Evolutionary conservation across 140 eudicot species (phyloP).

Genomic region (Cichorium intybus): DNA sequence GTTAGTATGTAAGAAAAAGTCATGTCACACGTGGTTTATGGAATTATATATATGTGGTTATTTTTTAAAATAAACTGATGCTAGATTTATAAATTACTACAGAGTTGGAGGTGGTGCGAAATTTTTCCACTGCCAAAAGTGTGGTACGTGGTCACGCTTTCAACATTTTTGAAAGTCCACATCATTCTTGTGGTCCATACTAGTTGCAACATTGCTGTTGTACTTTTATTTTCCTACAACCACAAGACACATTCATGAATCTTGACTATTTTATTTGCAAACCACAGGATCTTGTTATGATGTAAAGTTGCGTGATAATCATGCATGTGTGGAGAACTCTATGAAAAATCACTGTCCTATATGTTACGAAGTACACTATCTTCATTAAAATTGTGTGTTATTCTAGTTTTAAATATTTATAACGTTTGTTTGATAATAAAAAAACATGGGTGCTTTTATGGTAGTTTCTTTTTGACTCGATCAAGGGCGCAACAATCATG

Average conservation of each 20-base stretch:
- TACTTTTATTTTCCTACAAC: background rate
- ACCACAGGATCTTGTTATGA: conserved; percentile 79
- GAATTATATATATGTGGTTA: conserved; percentile 8
- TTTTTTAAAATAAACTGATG: conserved; percentile 11
- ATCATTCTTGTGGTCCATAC: background rate
- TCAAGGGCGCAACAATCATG: conserved; percentile 53
- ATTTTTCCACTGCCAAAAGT: conserved; percentile 84
- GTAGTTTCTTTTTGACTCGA: conserved; percentile 92
- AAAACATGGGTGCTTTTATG: conserved; percentile 11
- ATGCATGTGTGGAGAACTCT: conserved; percentile 70
- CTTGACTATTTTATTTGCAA: conserved; percentile 15
- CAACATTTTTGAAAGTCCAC: background rate
- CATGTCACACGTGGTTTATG: conserved; percentile 7
- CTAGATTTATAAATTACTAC: conserved; percentile 20
- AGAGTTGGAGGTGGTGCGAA: conserved; percentile 87
- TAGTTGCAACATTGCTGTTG: background rate
- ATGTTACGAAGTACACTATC: conserved; percentile 74
- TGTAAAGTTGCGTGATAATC: conserved; percentile 50
- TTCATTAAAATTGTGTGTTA: background rate
- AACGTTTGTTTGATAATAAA: background rate
- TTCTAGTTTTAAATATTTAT: background rate
- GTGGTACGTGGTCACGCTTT: conserved; percentile 55
- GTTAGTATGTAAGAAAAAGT: conserved; percentile 32
- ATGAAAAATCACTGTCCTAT: conserved; percentile 85
- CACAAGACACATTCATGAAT: background rate